These are phyloP conservation scores for Coelastrella sp. DNA, from an alignment of 139 green algal species.

Conservation along the genomic window DNA sequence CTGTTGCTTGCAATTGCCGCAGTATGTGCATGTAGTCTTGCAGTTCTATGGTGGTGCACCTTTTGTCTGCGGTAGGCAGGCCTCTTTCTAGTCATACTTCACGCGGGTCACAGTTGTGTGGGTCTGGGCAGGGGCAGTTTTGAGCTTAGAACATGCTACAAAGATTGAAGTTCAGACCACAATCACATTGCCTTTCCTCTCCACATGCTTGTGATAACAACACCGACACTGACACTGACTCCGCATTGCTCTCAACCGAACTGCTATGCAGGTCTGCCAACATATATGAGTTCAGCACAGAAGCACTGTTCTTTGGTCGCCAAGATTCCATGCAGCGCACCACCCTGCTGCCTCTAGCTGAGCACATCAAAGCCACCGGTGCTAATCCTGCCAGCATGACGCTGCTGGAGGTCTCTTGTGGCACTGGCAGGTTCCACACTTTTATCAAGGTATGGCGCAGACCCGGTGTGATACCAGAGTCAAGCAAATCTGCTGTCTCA, in stretches of 20 bases:
- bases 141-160: no score
- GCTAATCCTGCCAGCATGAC: constrained; percentile 44
- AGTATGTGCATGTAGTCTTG: not conserved
- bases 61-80: no score
- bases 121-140: no score
- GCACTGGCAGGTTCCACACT: constrained; percentile 91
- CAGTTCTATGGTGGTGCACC: not conserved
- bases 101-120: no score
- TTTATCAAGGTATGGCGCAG: constrained; percentile 79
- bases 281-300: constrained; percentile 90
- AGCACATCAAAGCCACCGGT: constrained; percentile 27
- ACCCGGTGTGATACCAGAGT: not conserved
- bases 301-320: constrained; percentile 89
- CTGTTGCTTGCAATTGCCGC: not conserved
- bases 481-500: not conserved
- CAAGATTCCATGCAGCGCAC: constrained; percentile 90
- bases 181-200: no score
- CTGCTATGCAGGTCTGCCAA: constrained; percentile 58
- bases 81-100: no score
- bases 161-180: no score
- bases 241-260: no score
- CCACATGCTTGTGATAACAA: no score
- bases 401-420: constrained; percentile 87
- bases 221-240: no score
- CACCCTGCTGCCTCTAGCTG: constrained; percentile 56